Conservation (phyloP, 768 basidiomycete genomes). For the Collybia mongolica region DNA sequence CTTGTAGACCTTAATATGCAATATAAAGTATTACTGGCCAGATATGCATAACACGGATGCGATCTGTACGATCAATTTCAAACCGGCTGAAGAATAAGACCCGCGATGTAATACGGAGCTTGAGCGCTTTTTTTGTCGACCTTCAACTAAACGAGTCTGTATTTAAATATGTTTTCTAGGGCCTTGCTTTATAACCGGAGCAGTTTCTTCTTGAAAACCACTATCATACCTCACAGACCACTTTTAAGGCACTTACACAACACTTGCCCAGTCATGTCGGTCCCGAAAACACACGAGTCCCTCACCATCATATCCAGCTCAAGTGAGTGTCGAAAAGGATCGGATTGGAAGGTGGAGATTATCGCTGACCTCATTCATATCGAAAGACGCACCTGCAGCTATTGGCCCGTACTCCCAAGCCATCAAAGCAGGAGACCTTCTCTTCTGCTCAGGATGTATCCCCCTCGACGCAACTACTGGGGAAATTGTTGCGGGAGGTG, state of each 20-base stretch:
- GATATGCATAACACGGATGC: too few species aligned
- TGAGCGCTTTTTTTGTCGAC: background rate
- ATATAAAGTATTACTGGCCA: too few species aligned
- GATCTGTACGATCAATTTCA: background rate
- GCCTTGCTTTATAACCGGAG: conserved; percentile 15
- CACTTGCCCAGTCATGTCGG: conserved; percentile 26
- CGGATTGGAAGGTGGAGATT: background rate
- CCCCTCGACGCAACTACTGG: conserved; percentile 74
- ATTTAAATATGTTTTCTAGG: conserved; percentile 8
- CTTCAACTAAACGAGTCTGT: background rate
- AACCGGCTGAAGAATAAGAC: background rate
- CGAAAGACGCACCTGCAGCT: conserved; percentile 68
- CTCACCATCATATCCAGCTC: conserved; percentile 39
- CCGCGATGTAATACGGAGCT: conserved; percentile 2
- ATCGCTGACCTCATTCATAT: conserved; percentile 4
- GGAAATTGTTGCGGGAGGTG: conserved; percentile 69
- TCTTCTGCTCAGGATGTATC: conserved; percentile 91
- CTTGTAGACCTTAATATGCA: too few species aligned
- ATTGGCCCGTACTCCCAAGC: conserved; percentile 90
- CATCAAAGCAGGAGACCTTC: conserved; percentile 76
- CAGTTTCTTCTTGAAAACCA: background rate
- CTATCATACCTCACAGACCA: background rate
- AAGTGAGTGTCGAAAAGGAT: conserved; percentile 26
- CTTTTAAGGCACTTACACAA: conserved; percentile 10
- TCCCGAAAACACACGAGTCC: conserved; percentile 35